Percentiles rank a stretch among this genome's conserved stretches.
Conservation (phyloP, 495 filamentous ascomycete genomes). For the Astrocystis sublimbata region DNA sequence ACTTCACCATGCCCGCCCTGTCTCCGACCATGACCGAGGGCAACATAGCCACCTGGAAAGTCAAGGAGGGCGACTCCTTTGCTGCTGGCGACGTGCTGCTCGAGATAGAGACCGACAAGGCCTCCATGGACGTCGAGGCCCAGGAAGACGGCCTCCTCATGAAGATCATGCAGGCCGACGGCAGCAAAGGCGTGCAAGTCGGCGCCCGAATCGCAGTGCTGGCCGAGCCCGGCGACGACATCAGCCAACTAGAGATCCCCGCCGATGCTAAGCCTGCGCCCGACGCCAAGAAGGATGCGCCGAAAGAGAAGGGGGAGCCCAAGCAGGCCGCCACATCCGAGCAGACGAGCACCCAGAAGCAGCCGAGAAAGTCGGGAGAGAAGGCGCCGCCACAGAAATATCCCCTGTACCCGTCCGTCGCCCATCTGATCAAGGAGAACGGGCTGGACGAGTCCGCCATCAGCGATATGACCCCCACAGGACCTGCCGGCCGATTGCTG, state of each 20-base stretch:
- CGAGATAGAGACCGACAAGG: conserved; percentile 88
- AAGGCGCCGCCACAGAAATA: conserved; percentile 56
- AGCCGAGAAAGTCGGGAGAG: conserved; percentile 28
- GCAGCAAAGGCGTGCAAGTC: conserved; percentile 69
- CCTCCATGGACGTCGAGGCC: conserved; percentile 87
- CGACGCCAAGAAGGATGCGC: conserved; percentile 37
- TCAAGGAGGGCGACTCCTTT: conserved; percentile 78
- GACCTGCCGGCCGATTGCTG: conserved; percentile 84
- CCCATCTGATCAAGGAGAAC: conserved; percentile 74
- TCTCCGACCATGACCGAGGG: conserved; percentile 88
- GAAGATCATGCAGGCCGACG: conserved; percentile 73
- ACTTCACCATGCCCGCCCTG: conserved; percentile 84
- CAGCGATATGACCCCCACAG: conserved; percentile 79
- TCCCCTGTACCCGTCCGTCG: conserved; percentile 84
- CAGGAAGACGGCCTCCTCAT: conserved; percentile 78
- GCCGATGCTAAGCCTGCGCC: conserved; percentile 52
- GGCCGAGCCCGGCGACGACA: conserved; percentile 74
- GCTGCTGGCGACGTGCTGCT: conserved; percentile 76
- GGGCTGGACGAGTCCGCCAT: conserved; percentile 69
- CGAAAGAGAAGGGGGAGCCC: conserved; percentile 31
- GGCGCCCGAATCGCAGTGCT: conserved; percentile 74
- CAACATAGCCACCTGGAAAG: conserved; percentile 73
- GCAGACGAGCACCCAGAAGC: conserved; percentile 20
- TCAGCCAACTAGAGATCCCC: conserved; percentile 67
- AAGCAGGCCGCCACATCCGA: conserved; percentile 21